These are phyloP conservation scores for Fusarium marasasianum DNA, from an alignment of 2,329 filamentous ascomycete genomes.

Conservation along the genomic window DNA sequence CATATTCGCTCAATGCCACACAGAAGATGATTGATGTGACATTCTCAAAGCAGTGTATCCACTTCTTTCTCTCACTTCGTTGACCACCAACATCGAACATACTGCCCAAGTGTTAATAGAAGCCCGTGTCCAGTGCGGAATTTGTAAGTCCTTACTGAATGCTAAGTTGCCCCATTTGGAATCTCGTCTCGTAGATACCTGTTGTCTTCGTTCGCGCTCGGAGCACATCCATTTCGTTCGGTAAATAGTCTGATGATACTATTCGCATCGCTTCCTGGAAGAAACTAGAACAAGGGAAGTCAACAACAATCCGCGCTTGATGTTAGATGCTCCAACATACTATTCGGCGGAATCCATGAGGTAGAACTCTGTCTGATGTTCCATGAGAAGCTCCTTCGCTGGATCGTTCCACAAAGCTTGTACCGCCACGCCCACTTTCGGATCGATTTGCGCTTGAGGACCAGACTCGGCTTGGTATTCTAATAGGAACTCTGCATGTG, in stretches of 20 bases:
- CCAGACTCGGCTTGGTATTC: slow-evolving; percentile 92
- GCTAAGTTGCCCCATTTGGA: slow-evolving; percentile 97
- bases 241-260: slow-evolving; percentile 84
- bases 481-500: slow-evolving; percentile 80
- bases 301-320: slow-evolving; percentile 1
- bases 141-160: slow-evolving; percentile 81
- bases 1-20: slow-evolving; percentile 96
- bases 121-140: not conserved
- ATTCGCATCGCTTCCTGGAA: slow-evolving; percentile 93
- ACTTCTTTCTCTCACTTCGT: slow-evolving; percentile 97
- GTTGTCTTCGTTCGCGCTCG: slow-evolving; percentile 97
- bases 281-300: slow-evolving; percentile 69
- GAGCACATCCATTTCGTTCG: slow-evolving; percentile 93
- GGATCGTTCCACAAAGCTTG: slow-evolving; percentile 91
- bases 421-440: slow-evolving; percentile 83
- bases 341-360: slow-evolving; percentile 99
- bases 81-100: slow-evolving; percentile 99
- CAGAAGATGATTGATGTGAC: slow-evolving; percentile 99
- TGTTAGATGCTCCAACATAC: slow-evolving; percentile 62
- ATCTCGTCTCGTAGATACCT: slow-evolving; percentile 98
- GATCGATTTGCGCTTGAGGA: slow-evolving; percentile 84
- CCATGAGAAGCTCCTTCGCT: slow-evolving; percentile 82
- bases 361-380: slow-evolving; percentile 97
- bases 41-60: slow-evolving; percentile 99
- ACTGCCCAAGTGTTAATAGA: slow-evolving; percentile 59